phyloP scores from a whole-genome alignment of 768 basidiomycete species.

The Hygrocybe punicea region DNA sequence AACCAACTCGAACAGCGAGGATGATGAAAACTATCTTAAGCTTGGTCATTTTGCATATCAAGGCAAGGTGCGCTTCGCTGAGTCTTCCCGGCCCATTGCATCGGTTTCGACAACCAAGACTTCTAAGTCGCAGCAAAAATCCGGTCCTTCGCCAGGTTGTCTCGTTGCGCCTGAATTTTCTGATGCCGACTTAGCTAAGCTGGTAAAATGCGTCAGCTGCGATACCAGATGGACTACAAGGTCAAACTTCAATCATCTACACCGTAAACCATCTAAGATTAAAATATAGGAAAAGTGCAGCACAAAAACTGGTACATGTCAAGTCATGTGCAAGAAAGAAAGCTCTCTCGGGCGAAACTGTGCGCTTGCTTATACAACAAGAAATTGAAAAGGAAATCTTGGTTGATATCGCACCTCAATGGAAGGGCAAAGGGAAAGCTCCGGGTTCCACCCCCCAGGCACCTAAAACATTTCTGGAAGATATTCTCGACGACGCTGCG shows the following conservation, averaged over 20 bases:
- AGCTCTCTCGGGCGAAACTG: conserved; percentile 50
- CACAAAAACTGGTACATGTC: conserved; percentile 67
- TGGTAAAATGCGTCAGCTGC: conserved; percentile 64
- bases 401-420: conserved; percentile 16
- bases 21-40: conserved; percentile 11
- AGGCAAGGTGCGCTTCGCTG: background rate
- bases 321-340: conserved; percentile 64
- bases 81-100: too few species aligned
- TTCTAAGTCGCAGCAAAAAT: conserved; percentile 10
- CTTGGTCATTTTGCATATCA: conserved; percentile 44
- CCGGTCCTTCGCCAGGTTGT: conserved; percentile 11
- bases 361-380: conserved; percentile 49
- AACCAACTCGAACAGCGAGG: too few species aligned
- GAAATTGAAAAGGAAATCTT: conserved; percentile 37
- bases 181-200: conserved; percentile 43
- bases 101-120: background rate
- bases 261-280: background rate
- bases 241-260: background rate
- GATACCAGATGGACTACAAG: conserved; percentile 31
- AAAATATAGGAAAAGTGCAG: conserved; percentile 49
- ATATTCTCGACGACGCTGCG: conserved; percentile 44
- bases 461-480: conserved; percentile 50
- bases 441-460: background rate
- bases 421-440: conserved; percentile 17
- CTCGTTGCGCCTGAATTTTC: conserved; percentile 38